Conservation (phyloP, 2,329 filamentous ascomycete genomes). For the Fusarium bactridioides region DNA sequence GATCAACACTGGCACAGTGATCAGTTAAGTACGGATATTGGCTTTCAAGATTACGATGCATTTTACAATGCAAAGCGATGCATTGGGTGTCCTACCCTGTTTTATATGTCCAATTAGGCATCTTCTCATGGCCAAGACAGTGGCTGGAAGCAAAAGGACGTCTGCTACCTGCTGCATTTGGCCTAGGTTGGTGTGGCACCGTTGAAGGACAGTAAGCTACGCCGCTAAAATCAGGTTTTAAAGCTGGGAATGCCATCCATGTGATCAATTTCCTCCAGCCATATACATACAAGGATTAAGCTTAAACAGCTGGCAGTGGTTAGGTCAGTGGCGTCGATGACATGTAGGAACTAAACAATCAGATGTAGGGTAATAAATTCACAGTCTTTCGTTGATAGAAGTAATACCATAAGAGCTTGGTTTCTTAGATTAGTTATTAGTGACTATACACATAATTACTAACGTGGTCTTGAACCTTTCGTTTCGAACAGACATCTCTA, state of each 20-base stretch:
- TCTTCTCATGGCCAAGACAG: not conserved
- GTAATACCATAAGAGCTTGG: not conserved
- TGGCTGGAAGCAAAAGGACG: not conserved
- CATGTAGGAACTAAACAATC: rapidly evolving
- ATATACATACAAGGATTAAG: not conserved
- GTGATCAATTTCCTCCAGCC: not conserved
- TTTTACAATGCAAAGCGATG: not conserved
- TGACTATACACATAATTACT: rapidly evolving
- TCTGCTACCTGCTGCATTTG: not conserved
- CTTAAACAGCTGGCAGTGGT: not conserved
- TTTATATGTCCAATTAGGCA: conserved; percentile 16
- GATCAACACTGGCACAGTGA: rapidly evolving
- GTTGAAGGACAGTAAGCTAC: not conserved
- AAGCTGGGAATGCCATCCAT: not conserved
- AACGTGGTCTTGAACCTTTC: rapidly evolving
- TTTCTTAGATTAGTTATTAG: no score
- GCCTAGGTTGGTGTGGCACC: not conserved
- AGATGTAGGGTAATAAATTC: rapidly evolving
- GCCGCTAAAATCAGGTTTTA: not conserved
- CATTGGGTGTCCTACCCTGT: rapidly evolving
- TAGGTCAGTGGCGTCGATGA: rapidly evolving
- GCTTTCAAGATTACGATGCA: no score
- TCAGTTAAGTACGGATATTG: not conserved
- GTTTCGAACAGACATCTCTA: rapidly evolving
- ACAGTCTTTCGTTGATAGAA: rapidly evolving